These are phyloP conservation scores for Andalucia godoyi DNA, from an alignment of 78 protist species.

Conservation along the genomic window DNA sequence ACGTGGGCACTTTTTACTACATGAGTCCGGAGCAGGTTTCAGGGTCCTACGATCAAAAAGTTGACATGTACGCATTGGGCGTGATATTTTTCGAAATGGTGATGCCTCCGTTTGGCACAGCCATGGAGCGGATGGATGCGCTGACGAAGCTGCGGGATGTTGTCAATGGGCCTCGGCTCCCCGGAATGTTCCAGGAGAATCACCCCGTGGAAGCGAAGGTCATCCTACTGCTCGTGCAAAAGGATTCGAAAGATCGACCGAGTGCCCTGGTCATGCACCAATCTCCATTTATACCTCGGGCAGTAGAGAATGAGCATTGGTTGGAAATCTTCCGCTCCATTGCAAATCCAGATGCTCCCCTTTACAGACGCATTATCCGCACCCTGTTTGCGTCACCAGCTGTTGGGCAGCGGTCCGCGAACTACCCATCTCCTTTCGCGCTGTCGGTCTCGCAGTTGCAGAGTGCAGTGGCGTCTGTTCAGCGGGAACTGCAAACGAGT, in stretches of 20 bases:
- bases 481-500: too few species aligned
- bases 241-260: not conserved
- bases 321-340: too few species aligned
- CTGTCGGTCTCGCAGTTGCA: too few species aligned
- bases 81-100: conserved; percentile 5
- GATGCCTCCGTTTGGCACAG: not conserved
- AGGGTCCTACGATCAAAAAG: not conserved
- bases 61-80: not conserved
- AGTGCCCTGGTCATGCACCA: not conserved
- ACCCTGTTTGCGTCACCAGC: too few species aligned
- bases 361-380: too few species aligned
- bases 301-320: too few species aligned
- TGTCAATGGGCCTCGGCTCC: not conserved
- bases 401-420: too few species aligned
- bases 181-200: not conserved
- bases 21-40: not conserved
- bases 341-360: too few species aligned
- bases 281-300: too few species aligned
- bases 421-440: too few species aligned
- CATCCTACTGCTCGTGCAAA: not conserved
- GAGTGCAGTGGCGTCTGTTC: too few species aligned
- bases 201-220: not conserved
- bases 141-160: not conserved
- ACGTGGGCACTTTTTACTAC: not conserved
- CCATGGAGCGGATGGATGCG: not conserved